These are phyloP conservation scores for Leptographium flavum DNA, from an alignment of 2,329 filamentous ascomycete genomes.

Conservation along the genomic window DNA sequence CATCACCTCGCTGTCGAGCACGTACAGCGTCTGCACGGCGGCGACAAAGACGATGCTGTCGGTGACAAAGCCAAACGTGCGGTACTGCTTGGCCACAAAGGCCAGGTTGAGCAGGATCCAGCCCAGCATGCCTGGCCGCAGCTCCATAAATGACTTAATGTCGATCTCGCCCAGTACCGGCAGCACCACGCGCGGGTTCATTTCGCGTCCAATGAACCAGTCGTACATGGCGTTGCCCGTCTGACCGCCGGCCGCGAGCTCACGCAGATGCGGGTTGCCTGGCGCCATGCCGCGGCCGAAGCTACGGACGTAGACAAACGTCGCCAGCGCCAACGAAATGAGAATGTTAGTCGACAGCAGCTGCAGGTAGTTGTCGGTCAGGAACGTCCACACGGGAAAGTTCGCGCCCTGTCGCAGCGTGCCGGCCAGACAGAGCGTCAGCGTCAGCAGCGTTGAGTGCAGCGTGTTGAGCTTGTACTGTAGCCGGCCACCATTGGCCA, in stretches of 20 bases:
- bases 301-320: constrained; percentile 68
- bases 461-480: constrained; percentile 77
- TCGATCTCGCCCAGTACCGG: constrained; percentile 76
- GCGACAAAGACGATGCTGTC: constrained; percentile 76
- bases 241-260: constrained; percentile 69
- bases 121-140: constrained; percentile 81
- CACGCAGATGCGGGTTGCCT: constrained; percentile 40
- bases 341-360: constrained; percentile 72
- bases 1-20: constrained; percentile 74
- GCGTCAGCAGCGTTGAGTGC: constrained; percentile 56
- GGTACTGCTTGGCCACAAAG: constrained; percentile 79
- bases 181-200: constrained; percentile 73
- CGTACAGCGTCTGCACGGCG: constrained; percentile 65
- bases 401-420: constrained; percentile 65
- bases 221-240: constrained; percentile 82
- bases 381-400: constrained; percentile 83
- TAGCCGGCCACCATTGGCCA: constrained; percentile 57
- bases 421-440: constrained; percentile 58
- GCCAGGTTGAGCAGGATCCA: constrained; percentile 79
- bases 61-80: constrained; percentile 66
- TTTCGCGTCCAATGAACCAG: constrained; percentile 91
- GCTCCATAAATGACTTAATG: constrained; percentile 79
- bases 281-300: constrained; percentile 65
- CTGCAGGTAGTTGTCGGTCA: constrained; percentile 80
- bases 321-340: constrained; percentile 57